phyloP scores from a whole-genome alignment of 2,329 filamentous ascomycete species.

The Rhinocladiella mackenziei region DNA sequence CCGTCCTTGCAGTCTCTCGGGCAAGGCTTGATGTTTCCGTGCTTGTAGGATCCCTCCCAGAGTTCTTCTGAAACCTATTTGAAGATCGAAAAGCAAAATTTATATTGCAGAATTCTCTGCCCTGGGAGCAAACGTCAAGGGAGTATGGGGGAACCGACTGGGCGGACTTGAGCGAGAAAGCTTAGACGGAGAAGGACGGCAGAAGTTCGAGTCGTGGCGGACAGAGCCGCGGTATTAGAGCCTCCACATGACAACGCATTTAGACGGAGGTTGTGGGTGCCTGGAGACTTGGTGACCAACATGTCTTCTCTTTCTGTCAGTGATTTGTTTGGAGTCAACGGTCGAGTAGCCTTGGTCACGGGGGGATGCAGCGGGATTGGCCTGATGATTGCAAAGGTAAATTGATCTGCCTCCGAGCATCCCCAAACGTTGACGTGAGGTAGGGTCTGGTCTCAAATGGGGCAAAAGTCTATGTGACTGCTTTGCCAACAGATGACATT shows the following conservation, averaged over 20 bases:
- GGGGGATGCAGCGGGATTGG: constrained; percentile 46
- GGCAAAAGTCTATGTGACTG: constrained; percentile 46
- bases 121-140: too few species aligned
- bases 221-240: too few species aligned
- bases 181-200: constrained; percentile 13
- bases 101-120: too few species aligned
- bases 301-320: constrained; percentile 20
- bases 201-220: constrained; percentile 1
- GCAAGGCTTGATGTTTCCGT: neutral
- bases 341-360: constrained; percentile 44
- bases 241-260: too few species aligned
- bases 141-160: constrained; percentile 10
- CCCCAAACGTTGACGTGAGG: neutral
- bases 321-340: constrained; percentile 38
- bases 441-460: constrained; percentile 44
- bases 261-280: too few species aligned
- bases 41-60: neutral
- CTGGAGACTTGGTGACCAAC: too few species aligned
- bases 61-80: too few species aligned
- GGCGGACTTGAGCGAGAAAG: constrained; percentile 17
- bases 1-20: too few species aligned
- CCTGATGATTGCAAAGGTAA: constrained; percentile 46
- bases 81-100: neutral
- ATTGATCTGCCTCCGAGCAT: neutral
- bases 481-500: constrained; percentile 43